Conservation (phyloP, 192 early-diverging fungal genomes). For the Pecoramyces ruminantium region DNA sequence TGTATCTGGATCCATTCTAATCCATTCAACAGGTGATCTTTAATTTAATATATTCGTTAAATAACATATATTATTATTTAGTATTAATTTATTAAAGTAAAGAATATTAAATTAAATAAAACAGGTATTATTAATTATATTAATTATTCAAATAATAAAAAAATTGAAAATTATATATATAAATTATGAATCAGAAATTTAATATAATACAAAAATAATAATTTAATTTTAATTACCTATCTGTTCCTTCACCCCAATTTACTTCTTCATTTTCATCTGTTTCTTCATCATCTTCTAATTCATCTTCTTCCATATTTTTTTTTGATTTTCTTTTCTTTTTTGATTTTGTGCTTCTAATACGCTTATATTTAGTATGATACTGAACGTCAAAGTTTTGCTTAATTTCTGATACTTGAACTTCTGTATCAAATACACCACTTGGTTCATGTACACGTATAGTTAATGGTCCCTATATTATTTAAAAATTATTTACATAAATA, state of each 20-base stretch:
- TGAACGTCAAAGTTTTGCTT: constrained; percentile 69
- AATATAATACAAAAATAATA: too few species aligned
- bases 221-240: not conserved
- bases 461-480: constrained; percentile 28
- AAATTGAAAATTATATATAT: too few species aligned
- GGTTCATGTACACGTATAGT: constrained; percentile 37
- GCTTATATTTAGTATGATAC: constrained; percentile 97
- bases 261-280: constrained; percentile 14
- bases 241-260: constrained; percentile 4
- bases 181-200: too few species aligned
- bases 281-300: constrained; percentile 17
- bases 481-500: too few species aligned
- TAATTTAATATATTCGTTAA: too few species aligned
- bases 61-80: too few species aligned
- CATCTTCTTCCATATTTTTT: constrained; percentile 20
- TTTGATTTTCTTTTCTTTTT: constrained; percentile 32
- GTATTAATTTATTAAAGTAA: too few species aligned
- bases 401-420: constrained; percentile 51
- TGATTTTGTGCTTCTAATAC: constrained; percentile 63
- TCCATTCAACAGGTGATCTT: constrained; percentile 88
- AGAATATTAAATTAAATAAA: too few species aligned
- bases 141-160: too few species aligned
- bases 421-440: constrained; percentile 30
- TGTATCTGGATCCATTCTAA: constrained; percentile 81
- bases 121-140: too few species aligned